Percentiles rank a stretch among this genome's conserved stretches.
Conservation (phyloP, 345 rosid species). For the Aurinia saxatilis region DNA sequence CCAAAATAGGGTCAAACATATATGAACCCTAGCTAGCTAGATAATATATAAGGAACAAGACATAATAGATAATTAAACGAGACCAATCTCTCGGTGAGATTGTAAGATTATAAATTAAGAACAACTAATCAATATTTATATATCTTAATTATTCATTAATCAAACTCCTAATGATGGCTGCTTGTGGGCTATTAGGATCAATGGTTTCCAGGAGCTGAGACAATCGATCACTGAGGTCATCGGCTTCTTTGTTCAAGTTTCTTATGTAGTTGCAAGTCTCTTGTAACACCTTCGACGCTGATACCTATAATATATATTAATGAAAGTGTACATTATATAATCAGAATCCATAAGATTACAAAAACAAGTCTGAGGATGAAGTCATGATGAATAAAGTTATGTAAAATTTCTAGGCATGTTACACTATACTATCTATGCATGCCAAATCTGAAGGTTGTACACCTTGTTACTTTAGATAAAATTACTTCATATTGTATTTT, state of each 20-base stretch:
- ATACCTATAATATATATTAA: constrained; percentile 40
- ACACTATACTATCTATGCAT: neutral
- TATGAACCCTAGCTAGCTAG: constrained; percentile 17
- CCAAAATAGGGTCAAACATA: constrained; percentile 16
- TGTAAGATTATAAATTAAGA: neutral
- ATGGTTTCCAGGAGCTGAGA: constrained; percentile 76
- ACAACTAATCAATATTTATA: neutral
- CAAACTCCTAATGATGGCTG: constrained; percentile 88
- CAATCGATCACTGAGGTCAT: constrained; percentile 80
- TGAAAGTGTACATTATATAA: neutral
- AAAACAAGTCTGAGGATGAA: neutral
- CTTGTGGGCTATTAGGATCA: constrained; percentile 86
- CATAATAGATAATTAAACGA: constrained; percentile 5
- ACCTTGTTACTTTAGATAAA: neutral
- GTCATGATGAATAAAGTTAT: neutral
- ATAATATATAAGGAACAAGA: constrained; percentile 5
- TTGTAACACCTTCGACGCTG: constrained; percentile 86
- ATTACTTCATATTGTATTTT: neutral
- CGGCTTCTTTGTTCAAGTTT: constrained; percentile 82
- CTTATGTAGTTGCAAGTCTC: constrained; percentile 94
- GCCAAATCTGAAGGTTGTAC: neutral
- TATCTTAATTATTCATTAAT: constrained; percentile 38
- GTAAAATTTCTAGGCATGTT: neutral
- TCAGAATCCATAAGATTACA: neutral
- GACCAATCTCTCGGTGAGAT: constrained; percentile 15